Conservation (phyloP, 225 moss, liverwort and hornwort genomes). For the Asterella californica region DNA sequence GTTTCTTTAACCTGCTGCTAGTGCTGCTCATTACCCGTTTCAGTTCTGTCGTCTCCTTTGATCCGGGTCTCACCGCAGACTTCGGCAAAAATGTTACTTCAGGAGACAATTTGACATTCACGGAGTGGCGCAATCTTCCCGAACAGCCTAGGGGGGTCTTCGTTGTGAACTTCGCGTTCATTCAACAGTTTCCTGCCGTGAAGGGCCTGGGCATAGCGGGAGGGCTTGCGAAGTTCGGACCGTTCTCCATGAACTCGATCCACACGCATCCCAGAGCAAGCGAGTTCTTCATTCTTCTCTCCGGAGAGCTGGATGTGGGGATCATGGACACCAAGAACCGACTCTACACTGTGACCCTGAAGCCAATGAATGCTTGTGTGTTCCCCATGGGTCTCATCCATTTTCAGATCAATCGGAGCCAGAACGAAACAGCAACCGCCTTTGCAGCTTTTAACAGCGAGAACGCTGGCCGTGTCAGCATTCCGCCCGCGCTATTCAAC, state of each 20-base stretch:
- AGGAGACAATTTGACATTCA: slow-evolving; percentile 1
- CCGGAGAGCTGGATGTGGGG: slow-evolving; percentile 3
- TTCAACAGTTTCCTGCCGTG: slow-evolving; percentile 10
- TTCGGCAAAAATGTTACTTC: slow-evolving; percentile 3
- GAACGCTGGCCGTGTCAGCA: slow-evolving; percentile 6
- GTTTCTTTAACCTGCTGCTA: neutral
- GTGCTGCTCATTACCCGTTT: neutral
- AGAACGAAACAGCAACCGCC: neutral
- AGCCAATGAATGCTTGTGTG: slow-evolving; percentile 7
- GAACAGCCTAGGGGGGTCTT: neutral
- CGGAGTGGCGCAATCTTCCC: neutral
- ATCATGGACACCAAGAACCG: neutral
- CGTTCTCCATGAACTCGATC: neutral
- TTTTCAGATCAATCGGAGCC: slow-evolving; percentile 19
- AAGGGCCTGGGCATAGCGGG: neutral
- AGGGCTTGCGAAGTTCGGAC: slow-evolving; percentile 5
- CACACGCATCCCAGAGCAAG: slow-evolving; percentile 20
- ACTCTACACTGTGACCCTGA: neutral
- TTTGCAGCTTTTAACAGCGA: slow-evolving; percentile 20
- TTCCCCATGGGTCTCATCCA: slow-evolving; percentile 29
- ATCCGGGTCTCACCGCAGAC: slow-evolving; percentile 5
- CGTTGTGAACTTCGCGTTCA: neutral
- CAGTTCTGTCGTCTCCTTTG: neutral
- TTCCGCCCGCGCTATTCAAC: slow-evolving; percentile 11
- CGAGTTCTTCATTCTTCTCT: slow-evolving; percentile 1